Conservation (phyloP, 805 yeast genomes). For the Lachancea mirantina region DNA sequence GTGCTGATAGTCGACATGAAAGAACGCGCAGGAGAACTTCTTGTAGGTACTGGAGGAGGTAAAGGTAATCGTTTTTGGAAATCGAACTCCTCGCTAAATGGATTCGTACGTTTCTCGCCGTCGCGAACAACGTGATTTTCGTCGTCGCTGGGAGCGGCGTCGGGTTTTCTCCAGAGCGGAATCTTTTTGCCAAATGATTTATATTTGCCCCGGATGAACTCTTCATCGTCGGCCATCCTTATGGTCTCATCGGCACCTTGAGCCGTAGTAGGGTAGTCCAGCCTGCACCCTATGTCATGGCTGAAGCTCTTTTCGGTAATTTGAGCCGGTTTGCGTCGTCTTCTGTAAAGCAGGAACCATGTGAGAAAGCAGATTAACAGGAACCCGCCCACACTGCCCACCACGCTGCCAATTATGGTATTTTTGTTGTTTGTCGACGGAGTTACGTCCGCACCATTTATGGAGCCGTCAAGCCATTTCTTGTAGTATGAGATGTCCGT, state of each 20-base stretch:
- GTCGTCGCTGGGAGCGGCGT: neutral
- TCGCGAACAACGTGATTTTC: constrained; percentile 3
- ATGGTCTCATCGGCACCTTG: constrained; percentile 1
- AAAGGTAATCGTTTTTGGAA: constrained; percentile 14
- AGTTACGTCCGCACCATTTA: constrained; percentile 6
- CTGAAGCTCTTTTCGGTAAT: constrained; percentile 12
- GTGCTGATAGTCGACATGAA: constrained; percentile 3
- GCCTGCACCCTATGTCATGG: constrained; percentile 19
- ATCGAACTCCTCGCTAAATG: constrained; percentile 24
- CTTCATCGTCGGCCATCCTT: constrained; percentile 7
- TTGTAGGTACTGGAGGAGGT: constrained; percentile 19
- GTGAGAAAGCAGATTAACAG: constrained; percentile 14
- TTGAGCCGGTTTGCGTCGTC: constrained; percentile 6
- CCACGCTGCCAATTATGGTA: constrained; percentile 26
- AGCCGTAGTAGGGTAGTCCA: constrained; percentile 11
- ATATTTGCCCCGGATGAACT: constrained; percentile 6
- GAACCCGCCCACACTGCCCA: constrained; percentile 28
- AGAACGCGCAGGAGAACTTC: constrained; percentile 1
- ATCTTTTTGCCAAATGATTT: constrained; percentile 6
- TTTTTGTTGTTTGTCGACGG: constrained; percentile 9
- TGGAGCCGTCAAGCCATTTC: constrained; percentile 18
- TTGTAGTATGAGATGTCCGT: constrained; percentile 20
- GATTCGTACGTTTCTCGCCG: constrained; percentile 12
- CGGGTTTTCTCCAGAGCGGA: constrained; percentile 5
- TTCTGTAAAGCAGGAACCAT: constrained; percentile 17